A percentile compares a stretch with the other conserved stretches of the same genome.
phyloP scores from a whole-genome alignment of 177 flowering plant species.

The Tripterygium wilfordii region DNA sequence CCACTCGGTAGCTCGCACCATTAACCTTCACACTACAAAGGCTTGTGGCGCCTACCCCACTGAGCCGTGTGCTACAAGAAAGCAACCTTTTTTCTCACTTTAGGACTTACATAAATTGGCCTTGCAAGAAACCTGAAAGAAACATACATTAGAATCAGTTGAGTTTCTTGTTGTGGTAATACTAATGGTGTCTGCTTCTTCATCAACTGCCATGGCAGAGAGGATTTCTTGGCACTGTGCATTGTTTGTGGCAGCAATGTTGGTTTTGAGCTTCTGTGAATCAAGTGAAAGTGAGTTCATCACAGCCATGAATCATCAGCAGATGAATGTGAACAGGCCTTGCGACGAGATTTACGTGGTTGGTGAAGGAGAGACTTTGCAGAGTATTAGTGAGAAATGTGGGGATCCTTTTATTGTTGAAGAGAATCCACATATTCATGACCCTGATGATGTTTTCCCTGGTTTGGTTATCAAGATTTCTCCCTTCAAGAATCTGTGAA shows the following conservation, averaged over 20 bases:
- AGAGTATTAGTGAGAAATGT: conserved; percentile 30
- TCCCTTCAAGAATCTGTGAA: conserved; percentile 11
- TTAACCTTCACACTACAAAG: too few relatives aligned
- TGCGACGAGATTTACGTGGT: conserved; percentile 35
- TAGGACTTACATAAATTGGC: background rate
- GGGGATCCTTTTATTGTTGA: conserved; percentile 35
- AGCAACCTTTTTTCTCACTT: background rate
- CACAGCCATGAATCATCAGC: background rate
- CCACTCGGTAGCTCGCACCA: too few relatives aligned
- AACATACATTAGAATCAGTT: too few relatives aligned
- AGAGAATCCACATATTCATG: conserved; percentile 31
- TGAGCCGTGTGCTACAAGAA: too few relatives aligned
- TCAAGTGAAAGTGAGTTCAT: conserved; percentile 16
- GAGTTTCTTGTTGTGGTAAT: too few relatives aligned
- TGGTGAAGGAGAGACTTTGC: conserved; percentile 37
- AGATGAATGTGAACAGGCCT: background rate
- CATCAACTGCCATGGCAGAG: conserved; percentile 27
- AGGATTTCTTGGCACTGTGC: conserved; percentile 27
- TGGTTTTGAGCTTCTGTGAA: conserved; percentile 38
- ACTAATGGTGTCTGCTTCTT: conserved; percentile 7
- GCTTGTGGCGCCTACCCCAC: too few relatives aligned
- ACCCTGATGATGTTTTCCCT: conserved; percentile 23
- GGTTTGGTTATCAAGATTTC: conserved; percentile 32
- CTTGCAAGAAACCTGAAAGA: background rate
- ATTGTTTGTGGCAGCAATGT: conserved; percentile 31